Conservation (phyloP, 2,329 filamentous ascomycete genomes). For the Trichoderma atrobrunneum region DNA sequence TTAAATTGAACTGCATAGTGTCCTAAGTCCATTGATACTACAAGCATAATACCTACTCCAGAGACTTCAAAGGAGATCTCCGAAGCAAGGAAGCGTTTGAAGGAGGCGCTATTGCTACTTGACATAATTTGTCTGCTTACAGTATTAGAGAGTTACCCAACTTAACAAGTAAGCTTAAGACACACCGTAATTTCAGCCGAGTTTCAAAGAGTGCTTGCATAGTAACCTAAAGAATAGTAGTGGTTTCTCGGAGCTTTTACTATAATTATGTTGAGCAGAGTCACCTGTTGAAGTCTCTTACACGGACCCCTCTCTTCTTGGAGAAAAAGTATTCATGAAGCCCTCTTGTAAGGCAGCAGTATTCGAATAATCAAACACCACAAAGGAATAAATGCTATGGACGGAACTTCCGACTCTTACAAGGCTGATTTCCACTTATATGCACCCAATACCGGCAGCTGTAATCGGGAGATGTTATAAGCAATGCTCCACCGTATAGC, state of each 20-base stretch:
- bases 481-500: neutral
- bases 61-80: neutral
- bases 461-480: neutral
- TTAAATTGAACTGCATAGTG: neutral
- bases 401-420: neutral
- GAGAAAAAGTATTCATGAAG: too few relatives aligned
- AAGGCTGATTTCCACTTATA: neutral
- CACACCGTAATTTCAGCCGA: neutral
- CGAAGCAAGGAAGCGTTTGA: neutral
- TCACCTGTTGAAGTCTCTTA: neutral
- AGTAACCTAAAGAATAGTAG: neutral
- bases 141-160: neutral
- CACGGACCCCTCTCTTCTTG: too few relatives aligned
- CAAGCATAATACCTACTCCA: neutral
- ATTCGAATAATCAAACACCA: too few relatives aligned
- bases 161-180: neutral
- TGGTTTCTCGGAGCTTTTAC: too few relatives aligned
- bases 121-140: neutral
- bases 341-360: too few relatives aligned
- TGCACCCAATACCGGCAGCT: neutral
- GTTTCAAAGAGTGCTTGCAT: neutral
- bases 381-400: too few relatives aligned
- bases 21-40: fast-evolving
- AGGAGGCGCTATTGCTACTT: neutral
- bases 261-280: too few relatives aligned